Conservation (phyloP, 2,329 filamentous ascomycete species). For the Alternaria metachromatica region DNA sequence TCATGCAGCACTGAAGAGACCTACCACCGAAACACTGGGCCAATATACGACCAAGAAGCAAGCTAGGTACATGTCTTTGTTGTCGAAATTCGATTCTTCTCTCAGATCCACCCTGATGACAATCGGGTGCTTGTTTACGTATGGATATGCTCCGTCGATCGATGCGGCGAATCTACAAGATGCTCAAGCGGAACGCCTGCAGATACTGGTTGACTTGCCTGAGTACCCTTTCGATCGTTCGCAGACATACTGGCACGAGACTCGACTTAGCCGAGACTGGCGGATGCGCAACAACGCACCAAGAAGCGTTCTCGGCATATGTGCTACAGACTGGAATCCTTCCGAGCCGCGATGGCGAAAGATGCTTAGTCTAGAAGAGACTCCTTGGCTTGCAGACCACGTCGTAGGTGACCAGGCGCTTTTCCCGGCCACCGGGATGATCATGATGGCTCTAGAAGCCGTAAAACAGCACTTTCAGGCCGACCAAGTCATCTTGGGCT, state of each 20-base stretch:
- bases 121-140: background rate
- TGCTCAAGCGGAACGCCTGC: background rate
- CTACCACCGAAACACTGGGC: constrained; percentile 12
- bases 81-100: background rate
- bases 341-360: constrained; percentile 52
- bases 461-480: background rate
- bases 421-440: constrained; percentile 31
- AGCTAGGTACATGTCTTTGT: background rate
- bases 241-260: constrained; percentile 28
- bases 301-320: constrained; percentile 22
- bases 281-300: background rate
- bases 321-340: constrained; percentile 28
- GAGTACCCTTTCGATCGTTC: constrained; percentile 33
- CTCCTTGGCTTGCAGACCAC: constrained; percentile 26
- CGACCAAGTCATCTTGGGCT: background rate
- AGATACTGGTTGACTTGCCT: constrained; percentile 6
- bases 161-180: background rate
- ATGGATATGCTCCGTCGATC: background rate
- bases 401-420: constrained; percentile 19
- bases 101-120: background rate
- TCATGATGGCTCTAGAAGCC: background rate
- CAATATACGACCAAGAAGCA: background rate
- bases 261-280: constrained; percentile 12
- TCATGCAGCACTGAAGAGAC: constrained; percentile 39
- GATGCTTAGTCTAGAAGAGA: constrained; percentile 43